Percentiles rank a stretch among this genome's conserved stretches.
phyloP scores from a whole-genome alignment of 306 rosid species.

The Ormosia semicastrata region DNA sequence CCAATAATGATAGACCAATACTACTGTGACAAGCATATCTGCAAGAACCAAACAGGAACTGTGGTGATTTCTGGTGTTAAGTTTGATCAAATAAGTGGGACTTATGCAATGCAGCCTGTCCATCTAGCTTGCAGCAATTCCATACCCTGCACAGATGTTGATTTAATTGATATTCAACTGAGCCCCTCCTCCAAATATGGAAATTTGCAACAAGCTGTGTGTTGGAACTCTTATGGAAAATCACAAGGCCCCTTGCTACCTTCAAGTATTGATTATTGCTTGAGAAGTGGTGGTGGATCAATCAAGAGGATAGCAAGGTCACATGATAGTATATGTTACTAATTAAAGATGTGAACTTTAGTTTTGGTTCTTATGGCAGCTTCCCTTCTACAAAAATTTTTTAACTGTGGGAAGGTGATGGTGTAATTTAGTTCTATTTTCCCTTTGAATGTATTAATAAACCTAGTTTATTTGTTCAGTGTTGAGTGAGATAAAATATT shows the following conservation, averaged over 20 bases:
- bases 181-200: conserved; percentile 41
- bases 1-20: conserved; percentile 85
- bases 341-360: background rate
- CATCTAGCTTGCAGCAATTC: conserved; percentile 78
- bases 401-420: conserved; percentile 60
- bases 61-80: conserved; percentile 64
- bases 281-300: conserved; percentile 58
- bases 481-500: background rate
- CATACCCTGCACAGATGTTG: conserved; percentile 77
- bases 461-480: background rate
- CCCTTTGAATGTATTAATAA: conserved; percentile 11
- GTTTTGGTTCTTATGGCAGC: conserved; percentile 28
- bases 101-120: conserved; percentile 58
- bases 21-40: conserved; percentile 73
- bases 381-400: conserved; percentile 57
- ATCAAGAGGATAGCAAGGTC: conserved; percentile 60
- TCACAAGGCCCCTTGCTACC: conserved; percentile 65
- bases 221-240: conserved; percentile 79
- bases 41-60: conserved; percentile 76
- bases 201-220: conserved; percentile 49
- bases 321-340: conserved; percentile 53
- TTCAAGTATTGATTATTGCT: conserved; percentile 72
- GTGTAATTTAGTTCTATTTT: background rate
- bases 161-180: conserved; percentile 64
- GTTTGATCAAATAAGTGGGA: conserved; percentile 62